These are phyloP conservation scores for Solanum microdontum DNA, from an alignment of 257 asterid species.

Conservation along the genomic window DNA sequence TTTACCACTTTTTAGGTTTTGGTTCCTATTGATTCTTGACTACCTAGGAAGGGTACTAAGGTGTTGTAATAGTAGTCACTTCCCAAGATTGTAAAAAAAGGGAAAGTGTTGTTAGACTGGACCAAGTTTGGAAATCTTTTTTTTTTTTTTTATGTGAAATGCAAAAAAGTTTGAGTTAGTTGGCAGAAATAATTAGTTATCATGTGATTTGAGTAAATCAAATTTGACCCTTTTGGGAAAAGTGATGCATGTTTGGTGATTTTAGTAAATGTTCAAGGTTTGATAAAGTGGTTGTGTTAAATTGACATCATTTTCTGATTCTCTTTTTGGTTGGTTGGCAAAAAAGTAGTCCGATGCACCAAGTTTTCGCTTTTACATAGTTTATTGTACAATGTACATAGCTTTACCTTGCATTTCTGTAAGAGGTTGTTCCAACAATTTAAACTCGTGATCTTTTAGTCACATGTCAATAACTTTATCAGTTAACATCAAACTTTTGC, in stretches of 20 bases:
- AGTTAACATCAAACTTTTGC: neutral
- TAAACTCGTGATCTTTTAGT: neutral
- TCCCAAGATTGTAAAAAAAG: neutral
- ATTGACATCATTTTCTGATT: neutral
- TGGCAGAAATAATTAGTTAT: neutral
- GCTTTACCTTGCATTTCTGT: fast-evolving
- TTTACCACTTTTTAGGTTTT: neutral
- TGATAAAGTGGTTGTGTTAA: neutral
- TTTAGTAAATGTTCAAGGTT: neutral
- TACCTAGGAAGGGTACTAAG: slow-evolving; percentile 1
- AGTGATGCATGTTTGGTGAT: neutral
- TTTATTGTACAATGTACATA: neutral
- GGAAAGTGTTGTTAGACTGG: neutral
- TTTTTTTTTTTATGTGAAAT: neutral
- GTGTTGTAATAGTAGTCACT: neutral
- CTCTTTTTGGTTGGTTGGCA: neutral
- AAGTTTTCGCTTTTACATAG: neutral
- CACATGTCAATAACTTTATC: neutral
- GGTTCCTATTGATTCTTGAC: neutral
- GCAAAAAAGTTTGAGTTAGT: slow-evolving; percentile 1
- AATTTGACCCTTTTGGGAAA: neutral
- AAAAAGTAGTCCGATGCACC: neutral
- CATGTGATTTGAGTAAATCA: neutral
- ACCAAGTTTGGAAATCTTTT: neutral
- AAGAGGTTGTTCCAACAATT: neutral